Percentiles rank a stretch among this genome's conserved stretches.
phyloP scores from a whole-genome alignment of 1,284 basidiomycete genomes.

The Naganishia sp. region DNA sequence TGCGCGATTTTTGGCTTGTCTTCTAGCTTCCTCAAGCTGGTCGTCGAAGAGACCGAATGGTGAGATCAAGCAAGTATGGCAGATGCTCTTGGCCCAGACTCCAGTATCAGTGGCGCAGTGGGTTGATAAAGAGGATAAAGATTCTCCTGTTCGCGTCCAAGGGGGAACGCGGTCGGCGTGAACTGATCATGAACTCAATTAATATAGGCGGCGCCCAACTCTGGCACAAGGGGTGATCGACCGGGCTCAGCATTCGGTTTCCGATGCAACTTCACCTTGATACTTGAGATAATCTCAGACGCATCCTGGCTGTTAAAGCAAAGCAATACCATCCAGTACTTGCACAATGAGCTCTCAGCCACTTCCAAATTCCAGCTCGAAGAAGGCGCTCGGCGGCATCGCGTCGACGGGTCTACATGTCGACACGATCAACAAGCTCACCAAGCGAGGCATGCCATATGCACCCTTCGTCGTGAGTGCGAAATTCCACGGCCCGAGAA shows the following conservation, averaged over 20 bases:
- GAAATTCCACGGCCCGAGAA: background rate
- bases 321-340: background rate
- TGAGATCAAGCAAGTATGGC: background rate
- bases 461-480: slow-evolving; percentile 87
- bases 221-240: slow-evolving; percentile 9
- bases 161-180: slow-evolving; percentile 7
- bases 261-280: background rate
- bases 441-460: slow-evolving; percentile 87
- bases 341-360: slow-evolving; percentile 13
- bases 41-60: background rate
- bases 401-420: slow-evolving; percentile 30
- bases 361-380: slow-evolving; percentile 8
- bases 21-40: too few species aligned
- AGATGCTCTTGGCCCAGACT: background rate
- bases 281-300: background rate
- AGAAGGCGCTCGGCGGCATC: slow-evolving; percentile 28
- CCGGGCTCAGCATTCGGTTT: background rate
- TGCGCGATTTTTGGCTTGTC: too few species aligned
- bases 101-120: too few species aligned
- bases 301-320: background rate
- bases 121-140: background rate
- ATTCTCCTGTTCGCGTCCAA: slow-evolving; percentile 21
- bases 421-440: slow-evolving; percentile 58
- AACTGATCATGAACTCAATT: background rate
- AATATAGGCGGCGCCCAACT: slow-evolving; percentile 5